Base-by-base conservation (phyloP, 2,329 filamentous ascomycete species). In the Pseudocercospora fuligena region DNA sequence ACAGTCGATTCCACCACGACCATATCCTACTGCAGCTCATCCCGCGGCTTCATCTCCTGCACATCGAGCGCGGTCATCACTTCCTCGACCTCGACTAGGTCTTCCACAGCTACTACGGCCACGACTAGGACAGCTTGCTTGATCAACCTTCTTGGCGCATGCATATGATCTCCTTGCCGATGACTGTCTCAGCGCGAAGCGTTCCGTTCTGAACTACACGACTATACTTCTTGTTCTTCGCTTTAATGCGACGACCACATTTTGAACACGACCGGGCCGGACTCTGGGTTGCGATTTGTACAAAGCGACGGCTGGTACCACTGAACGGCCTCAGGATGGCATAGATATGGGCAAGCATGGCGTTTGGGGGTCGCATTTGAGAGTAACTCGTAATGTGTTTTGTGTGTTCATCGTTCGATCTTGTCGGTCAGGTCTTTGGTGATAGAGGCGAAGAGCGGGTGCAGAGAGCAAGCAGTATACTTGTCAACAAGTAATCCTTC, bases 401-500 rank as follows among this genome's bases (percentile, higher is more conserved):
- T 56, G 23, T 16, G 2, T n/a, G n/a, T 58, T 72, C 69, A 72
- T 66, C 61, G 63, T 67, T 70, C 70, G 57, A 71, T 72, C 16
- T 62, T 67, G 33, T 61, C 64, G 53, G 61, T 71, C 9, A 79
- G 66, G 40, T 73, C 61, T 31, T 73, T 73, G 9, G 75, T 87
- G 70, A 94, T 90, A 5, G 80, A 83, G 72, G 85, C 82, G 75
- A 94, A 94, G 8, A 94, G 81, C 59, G 88, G 87, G 67, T 83
- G 87, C 43, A 94, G 80, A 40, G 90, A 92, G 78, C 92, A 94
- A 68, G 84, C 82, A 70, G 84, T 83, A 78, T 94, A 94, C 78
- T 93, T 93, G 61, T 90, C 85, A 43, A 90, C 89, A 72, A 94
- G 78, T 11, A 83, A 73, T 19, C 77, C 75, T 49, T 82, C 80